Conservation (phyloP, 2,329 filamentous ascomycete species). For the Fusarium brevicatenulatum region DNA sequence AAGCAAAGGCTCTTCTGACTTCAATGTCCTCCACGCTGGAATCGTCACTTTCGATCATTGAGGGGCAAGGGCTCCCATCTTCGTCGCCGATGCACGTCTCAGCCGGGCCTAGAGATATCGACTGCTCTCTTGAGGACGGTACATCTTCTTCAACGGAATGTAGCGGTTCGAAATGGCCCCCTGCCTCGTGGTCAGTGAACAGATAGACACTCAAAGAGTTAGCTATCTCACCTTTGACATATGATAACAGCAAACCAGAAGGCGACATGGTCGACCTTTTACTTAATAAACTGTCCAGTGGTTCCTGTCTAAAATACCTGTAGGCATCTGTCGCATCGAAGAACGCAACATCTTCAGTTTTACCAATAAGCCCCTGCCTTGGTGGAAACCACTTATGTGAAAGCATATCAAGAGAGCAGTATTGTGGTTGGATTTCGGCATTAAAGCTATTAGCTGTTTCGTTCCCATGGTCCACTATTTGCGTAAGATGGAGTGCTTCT, state of each 20-base stretch:
- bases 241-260: accelerated
- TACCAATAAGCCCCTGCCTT: accelerated
- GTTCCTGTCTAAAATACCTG: too few species aligned
- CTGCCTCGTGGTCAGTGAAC: accelerated
- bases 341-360: too few species aligned
- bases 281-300: too few species aligned
- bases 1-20: accelerated
- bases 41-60: background rate
- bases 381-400: accelerated
- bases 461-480: accelerated
- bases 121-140: accelerated
- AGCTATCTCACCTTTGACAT: accelerated
- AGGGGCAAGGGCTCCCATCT: background rate
- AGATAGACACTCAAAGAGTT: accelerated
- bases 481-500: background rate
- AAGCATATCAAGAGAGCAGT: background rate
- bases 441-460: accelerated
- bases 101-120: background rate
- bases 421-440: accelerated
- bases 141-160: too few species aligned
- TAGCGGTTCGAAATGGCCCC: accelerated
- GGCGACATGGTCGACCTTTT: too few species aligned
- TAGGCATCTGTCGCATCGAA: too few species aligned
- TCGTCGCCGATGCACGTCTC: background rate
- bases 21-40: background rate